A percentile compares a stretch with the other conserved stretches of the same genome.
Evolutionary conservation across 257 asterid species (phyloP).

Genomic region (Solanum raphanifolium): DNA sequence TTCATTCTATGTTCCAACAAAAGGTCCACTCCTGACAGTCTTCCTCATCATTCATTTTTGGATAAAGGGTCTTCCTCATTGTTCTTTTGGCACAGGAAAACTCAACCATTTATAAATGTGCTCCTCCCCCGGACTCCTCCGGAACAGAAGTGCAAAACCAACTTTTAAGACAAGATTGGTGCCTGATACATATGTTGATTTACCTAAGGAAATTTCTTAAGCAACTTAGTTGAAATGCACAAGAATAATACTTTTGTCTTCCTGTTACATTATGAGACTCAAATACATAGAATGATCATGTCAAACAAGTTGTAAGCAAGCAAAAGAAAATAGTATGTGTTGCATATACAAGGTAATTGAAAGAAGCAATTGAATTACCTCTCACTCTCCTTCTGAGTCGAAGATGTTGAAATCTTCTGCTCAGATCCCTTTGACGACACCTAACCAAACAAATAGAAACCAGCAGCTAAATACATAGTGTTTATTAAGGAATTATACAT

Average conservation of each 20-base stretch:
- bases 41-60: not conserved
- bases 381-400: conserved; percentile 36
- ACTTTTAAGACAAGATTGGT: not conserved
- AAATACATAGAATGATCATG: not conserved
- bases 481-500: too few species aligned
- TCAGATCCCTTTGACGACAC: conserved; percentile 24
- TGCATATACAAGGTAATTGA: not conserved
- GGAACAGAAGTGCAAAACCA: not conserved
- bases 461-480: not conserved
- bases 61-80: not conserved
- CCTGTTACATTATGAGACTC: not conserved
- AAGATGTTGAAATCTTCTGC: conserved; percentile 31
- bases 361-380: conserved; percentile 30
- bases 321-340: not conserved
- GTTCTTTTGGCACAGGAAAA: not conserved
- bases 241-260: not conserved
- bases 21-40: not conserved
- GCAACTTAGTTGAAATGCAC: not conserved
- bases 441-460: conserved; percentile 18
- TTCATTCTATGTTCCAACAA: not conserved
- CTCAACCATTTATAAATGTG: not conserved
- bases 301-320: not conserved
- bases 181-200: not conserved
- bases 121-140: not conserved
- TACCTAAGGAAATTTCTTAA: not conserved